Conservation (phyloP, 2,329 filamentous ascomycete species). For the Colletotrichum eleusines region DNA sequence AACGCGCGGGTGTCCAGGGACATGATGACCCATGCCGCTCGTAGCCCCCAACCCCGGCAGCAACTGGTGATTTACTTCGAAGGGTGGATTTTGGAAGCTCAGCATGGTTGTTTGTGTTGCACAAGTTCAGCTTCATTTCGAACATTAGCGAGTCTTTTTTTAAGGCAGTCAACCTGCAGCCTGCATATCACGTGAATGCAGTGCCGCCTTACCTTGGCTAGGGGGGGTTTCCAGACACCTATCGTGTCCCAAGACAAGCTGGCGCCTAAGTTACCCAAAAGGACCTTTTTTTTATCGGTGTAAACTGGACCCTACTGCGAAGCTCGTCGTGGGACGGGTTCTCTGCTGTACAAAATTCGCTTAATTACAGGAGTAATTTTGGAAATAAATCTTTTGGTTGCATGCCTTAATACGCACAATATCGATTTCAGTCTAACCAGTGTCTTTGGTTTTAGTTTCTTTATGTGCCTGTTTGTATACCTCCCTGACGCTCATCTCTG, state of each 20-base stretch:
- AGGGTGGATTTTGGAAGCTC: not conserved
- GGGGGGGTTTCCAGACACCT: not conserved
- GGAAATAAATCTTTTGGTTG: not conserved
- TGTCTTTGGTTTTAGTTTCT: not conserved
- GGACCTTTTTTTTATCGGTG: not conserved
- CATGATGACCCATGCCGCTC: not conserved
- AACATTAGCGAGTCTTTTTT: not conserved
- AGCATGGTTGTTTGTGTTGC: not conserved
- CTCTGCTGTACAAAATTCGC: not conserved
- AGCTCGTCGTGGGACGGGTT: not conserved
- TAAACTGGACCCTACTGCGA: not conserved
- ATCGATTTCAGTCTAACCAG: not conserved
- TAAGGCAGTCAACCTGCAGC: not conserved
- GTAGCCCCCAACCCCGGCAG: not conserved
- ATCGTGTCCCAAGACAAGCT: not conserved
- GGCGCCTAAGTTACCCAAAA: not conserved
- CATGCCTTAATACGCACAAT: not conserved
- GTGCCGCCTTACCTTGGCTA: not conserved
- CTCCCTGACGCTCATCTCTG: conserved; percentile 43
- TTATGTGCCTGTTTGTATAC: not conserved
- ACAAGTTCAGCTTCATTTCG: too few species aligned
- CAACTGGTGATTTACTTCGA: not conserved
- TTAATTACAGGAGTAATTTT: not conserved
- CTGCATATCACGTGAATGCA: not conserved
- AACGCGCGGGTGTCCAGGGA: not conserved